These are phyloP conservation scores for Sporothrix euskadiensis DNA, from an alignment of 2,329 filamentous ascomycete species.

Conservation along the genomic window DNA sequence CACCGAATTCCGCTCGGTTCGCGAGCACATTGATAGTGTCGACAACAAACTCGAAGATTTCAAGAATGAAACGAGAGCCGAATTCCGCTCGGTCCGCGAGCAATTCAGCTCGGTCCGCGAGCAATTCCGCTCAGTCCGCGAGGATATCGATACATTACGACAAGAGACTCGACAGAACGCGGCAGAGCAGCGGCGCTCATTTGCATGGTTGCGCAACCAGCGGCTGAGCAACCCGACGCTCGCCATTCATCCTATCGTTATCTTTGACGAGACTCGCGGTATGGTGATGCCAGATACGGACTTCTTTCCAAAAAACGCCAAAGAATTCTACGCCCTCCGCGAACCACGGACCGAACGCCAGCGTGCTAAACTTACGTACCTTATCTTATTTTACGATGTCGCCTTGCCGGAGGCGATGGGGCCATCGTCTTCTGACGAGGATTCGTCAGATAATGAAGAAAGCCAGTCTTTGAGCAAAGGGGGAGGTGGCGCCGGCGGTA, in stretches of 20 bases:
- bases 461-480: too few relatives aligned
- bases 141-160: not conserved
- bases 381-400: not conserved
- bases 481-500: too few relatives aligned
- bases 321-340: not conserved
- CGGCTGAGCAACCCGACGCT: slow-evolving; percentile 3
- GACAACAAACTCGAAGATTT: too few relatives aligned
- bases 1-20: not conserved
- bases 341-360: not conserved
- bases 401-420: not conserved
- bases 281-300: not conserved
- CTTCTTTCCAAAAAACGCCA: not conserved
- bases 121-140: not conserved
- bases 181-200: not conserved
- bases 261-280: not conserved
- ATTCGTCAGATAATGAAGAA: not conserved
- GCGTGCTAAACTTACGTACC: not conserved
- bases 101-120: not conserved
- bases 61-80: too few relatives aligned
- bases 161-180: not conserved
- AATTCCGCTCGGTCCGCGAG: not conserved
- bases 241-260: not conserved
- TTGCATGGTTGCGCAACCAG: not conserved
- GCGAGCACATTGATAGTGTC: not conserved
- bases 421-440: not conserved